Evolutionary conservation across 169 alveolate species (phyloP).

Genomic region (Pseudocohnilembus persalinus): DNA sequence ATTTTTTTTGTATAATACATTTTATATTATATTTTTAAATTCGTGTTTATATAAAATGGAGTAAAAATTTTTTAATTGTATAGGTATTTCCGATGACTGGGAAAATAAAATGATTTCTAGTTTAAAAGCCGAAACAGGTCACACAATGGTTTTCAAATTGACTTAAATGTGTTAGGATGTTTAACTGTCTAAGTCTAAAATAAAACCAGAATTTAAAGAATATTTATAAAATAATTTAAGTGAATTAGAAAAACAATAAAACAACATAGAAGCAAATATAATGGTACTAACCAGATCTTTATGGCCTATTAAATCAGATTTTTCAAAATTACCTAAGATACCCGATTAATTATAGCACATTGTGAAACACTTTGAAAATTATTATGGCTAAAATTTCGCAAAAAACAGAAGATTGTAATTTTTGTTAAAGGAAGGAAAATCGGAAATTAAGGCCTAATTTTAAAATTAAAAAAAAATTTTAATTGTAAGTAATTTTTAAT

Average conservation of each 20-base stretch:
- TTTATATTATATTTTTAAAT: no score
- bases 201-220: neutral
- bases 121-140: neutral
- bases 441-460: neutral
- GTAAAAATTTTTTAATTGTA: no score
- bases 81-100: neutral
- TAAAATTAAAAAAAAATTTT: no score
- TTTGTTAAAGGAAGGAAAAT: neutral
- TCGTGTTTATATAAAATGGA: no score
- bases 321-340: neutral
- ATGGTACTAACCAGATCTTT: neutral
- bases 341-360: neutral
- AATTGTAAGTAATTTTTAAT: neutral
- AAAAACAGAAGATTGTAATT: neutral
- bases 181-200: neutral
- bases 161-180: neutral
- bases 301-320: neutral
- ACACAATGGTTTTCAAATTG: neutral
- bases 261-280: neutral
- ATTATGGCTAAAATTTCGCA: neutral
- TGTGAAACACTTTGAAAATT: no score
- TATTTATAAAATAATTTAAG: neutral
- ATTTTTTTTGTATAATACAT: no score
- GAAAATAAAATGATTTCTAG: neutral
- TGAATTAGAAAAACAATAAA: neutral